phyloP scores from a whole-genome alignment of 2,329 filamentous ascomycete species.

The Aspergillus sp. region DNA sequence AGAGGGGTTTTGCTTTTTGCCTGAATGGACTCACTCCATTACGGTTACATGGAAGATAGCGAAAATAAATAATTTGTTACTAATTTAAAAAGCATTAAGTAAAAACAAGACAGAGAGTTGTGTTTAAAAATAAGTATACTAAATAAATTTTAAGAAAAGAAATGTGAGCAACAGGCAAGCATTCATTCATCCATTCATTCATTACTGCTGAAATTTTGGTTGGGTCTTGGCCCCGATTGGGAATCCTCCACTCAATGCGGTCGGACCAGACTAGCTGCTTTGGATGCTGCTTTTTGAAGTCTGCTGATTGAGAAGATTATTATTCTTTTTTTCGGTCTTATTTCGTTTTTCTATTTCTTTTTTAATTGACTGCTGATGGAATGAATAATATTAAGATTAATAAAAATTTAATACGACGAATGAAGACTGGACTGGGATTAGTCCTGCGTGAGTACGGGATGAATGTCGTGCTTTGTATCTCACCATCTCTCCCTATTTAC shows the following conservation, averaged over 20 bases:
- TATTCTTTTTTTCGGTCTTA: no score
- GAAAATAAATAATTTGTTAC: background rate
- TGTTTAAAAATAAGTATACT: background rate
- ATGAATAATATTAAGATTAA: no score
- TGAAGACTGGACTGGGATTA: no score
- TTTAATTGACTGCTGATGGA: no score
- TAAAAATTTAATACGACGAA: no score
- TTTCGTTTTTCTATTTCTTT: no score
- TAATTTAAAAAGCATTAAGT: no score
- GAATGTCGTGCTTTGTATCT: no score
- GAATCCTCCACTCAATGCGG: background rate
- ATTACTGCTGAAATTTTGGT: background rate
- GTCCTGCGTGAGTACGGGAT: no score
- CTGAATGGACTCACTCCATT: background rate
- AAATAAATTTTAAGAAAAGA: background rate
- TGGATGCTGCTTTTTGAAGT: background rate
- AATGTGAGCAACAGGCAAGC: background rate
- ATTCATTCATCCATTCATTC: background rate
- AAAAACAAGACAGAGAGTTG: no score
- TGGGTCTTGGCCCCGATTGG: background rate
- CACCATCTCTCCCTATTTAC: no score
- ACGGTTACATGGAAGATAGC: background rate
- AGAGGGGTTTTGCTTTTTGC: slow-evolving; percentile 6
- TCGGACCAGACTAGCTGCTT: background rate
- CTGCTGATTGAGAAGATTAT: background rate